Evolutionary conservation across 129 eudicot species (phyloP).

Genomic region (Saposhnikovia divaricata): DNA sequence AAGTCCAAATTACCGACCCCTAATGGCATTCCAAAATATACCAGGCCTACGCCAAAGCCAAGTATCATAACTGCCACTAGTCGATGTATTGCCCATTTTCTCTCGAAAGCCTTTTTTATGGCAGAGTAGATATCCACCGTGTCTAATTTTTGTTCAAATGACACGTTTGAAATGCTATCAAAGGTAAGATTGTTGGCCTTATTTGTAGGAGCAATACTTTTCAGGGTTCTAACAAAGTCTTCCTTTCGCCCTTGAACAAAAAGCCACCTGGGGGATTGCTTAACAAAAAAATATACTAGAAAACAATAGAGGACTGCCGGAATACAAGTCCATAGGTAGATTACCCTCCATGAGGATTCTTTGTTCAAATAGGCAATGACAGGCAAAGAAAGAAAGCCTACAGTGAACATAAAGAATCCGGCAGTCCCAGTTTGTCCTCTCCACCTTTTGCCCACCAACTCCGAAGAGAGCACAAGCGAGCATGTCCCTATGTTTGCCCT

Average conservation of each 20-base stretch:
- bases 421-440: constrained; percentile 24
- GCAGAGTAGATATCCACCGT: constrained; percentile 2
- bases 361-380: constrained; percentile 22
- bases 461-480: constrained; percentile 37
- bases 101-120: constrained; percentile 14
- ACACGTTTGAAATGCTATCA: background rate
- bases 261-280: constrained; percentile 55
- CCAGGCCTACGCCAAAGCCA: constrained; percentile 36
- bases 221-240: constrained; percentile 20
- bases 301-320: constrained; percentile 26
- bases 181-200: background rate
- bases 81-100: constrained; percentile 18
- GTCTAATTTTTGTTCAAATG: background rate
- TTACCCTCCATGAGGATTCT: constrained; percentile 34
- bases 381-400: constrained; percentile 38
- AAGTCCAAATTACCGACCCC: constrained; percentile 32
- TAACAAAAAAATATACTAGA: constrained; percentile 20
- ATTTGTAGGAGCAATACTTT: background rate
- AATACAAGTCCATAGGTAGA: constrained; percentile 35
- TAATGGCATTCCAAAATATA: constrained; percentile 43
- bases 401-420: constrained; percentile 24
- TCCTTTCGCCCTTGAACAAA: constrained; percentile 26
- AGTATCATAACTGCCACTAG: constrained; percentile 15
- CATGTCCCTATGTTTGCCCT: constrained; percentile 32
- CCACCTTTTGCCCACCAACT: constrained; percentile 37